Base-by-base conservation (phyloP, 768 basidiomycete species). In the Mycena amicta region DNA sequence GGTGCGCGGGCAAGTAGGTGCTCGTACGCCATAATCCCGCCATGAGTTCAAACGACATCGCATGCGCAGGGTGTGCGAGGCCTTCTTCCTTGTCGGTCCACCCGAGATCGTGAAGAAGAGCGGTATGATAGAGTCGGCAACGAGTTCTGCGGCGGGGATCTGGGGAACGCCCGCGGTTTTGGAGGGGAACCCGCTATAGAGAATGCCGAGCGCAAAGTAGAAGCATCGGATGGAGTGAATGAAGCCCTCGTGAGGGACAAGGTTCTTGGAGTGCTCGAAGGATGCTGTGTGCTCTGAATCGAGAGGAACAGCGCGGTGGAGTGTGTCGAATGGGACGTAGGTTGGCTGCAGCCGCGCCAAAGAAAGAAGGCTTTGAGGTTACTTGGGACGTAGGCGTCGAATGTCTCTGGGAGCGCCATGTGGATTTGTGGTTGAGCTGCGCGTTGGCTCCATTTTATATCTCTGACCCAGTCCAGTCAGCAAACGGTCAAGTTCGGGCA, bases 141-240 rank as follows among this genome's bases (percentile, higher is more conserved):
- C 33, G 39, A 64, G 53, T 30, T 64, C 63, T 12, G 54, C 46
- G 49, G 57, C 52, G 15, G 31, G 37, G 22, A 64, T 64, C 50
- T 64, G 63, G 20, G 63, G 56, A 3, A 61, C 60, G 2, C 63
- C 63, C 6, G 63, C 56, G 0, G 63, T 61, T 5, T 49, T 57
- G 20, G 63, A 64, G 30, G 63, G 63, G 39, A 64, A 64, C 6
- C 63, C 63, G 49, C 55, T 59, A 50, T 43, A n/a, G 5, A 64
- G 56, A 13, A 61, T 55, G 6, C 56, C 55, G 45, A 64, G 63
- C 23, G 60, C 52, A 31, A 64, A 64, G 47, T 64, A 64, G 30
- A 57, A 64, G 56, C 58, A 62, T 5, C 63, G 55, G 31, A 64
- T 43, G 29, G 60, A 55, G 55, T 64, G 63, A 15, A 61, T 13